These are phyloP conservation scores for Berberis thunbergii DNA, from an alignment of 164 flowering plant species.

Conservation along the genomic window DNA sequence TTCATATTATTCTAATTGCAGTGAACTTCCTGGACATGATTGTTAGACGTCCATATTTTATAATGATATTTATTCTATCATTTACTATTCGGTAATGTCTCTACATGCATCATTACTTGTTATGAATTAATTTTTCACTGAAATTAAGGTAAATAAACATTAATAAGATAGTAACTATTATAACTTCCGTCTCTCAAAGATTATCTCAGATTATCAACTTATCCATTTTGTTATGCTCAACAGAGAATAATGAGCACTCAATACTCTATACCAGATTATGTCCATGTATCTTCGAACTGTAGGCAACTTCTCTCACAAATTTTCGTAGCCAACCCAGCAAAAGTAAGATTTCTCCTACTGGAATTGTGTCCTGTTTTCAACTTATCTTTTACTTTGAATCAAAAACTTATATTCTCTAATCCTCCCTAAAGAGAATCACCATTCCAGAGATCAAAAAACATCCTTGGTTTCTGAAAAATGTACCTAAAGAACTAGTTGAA, in stretches of 20 bases:
- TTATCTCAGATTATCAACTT: not conserved
- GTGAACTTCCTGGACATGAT: no score
- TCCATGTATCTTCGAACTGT: constrained; percentile 55
- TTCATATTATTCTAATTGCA: no score
- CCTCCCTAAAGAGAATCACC: constrained; percentile 45
- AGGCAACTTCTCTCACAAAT: constrained; percentile 53
- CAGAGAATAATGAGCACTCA: constrained; percentile 65
- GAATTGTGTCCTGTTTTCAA: not conserved
- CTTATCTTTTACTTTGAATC: no score
- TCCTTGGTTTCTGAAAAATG: constrained; percentile 57
- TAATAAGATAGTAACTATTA: not conserved
- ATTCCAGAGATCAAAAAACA: constrained; percentile 61
- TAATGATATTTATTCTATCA: no score
- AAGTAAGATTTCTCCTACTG: constrained; percentile 26
- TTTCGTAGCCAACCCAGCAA: constrained; percentile 56
- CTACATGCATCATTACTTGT: no score
- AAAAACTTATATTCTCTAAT: not conserved
- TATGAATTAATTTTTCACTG: no score
- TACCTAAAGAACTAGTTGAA: constrained; percentile 47
- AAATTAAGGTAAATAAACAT: no score
- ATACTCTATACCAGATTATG: constrained; percentile 65
- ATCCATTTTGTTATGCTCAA: not conserved
- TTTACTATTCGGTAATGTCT: no score
- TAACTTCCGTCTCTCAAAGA: not conserved
- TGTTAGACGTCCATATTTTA: no score